Conservation (phyloP, 495 filamentous ascomycete genomes). For the Aspergillus haitiensis region DNA sequence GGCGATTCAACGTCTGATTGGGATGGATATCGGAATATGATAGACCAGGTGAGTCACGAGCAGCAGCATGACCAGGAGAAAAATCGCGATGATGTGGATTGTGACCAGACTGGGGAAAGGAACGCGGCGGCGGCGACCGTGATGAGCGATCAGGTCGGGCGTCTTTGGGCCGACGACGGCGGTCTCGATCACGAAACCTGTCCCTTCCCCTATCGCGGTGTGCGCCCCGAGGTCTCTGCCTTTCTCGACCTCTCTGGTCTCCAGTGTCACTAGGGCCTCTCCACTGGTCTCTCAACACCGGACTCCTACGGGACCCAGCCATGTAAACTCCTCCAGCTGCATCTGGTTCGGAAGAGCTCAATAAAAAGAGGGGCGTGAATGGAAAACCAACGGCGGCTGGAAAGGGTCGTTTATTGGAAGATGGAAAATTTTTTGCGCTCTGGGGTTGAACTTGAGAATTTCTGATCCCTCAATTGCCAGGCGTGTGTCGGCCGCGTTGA, state of each 20-base stretch:
- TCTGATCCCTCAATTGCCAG: conserved; percentile 13
- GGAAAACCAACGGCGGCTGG: background rate
- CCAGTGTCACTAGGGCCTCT: conserved; percentile 47
- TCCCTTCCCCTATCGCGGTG: conserved; percentile 41
- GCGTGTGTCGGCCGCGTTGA: conserved; percentile 37
- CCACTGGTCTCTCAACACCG: conserved; percentile 59
- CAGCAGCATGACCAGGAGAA: conserved; percentile 31
- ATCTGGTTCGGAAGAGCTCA: conserved; percentile 41
- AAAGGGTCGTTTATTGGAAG: conserved; percentile 12
- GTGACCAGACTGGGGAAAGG: conserved; percentile 32
- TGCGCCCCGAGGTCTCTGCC: conserved; percentile 42
- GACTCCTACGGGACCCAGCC: conserved; percentile 59
- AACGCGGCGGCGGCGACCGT: conserved; percentile 43
- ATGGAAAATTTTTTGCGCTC: conserved; percentile 24
- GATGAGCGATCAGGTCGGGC: conserved; percentile 32
- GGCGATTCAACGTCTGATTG: conserved; percentile 19
- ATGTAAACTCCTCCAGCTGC: conserved; percentile 48
- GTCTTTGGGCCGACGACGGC: conserved; percentile 33
- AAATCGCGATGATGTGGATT: conserved; percentile 36
- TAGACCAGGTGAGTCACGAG: conserved; percentile 36
- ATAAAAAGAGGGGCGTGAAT: conserved; percentile 17
- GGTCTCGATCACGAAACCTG: conserved; percentile 39
- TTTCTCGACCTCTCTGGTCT: conserved; percentile 40
- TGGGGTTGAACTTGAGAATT: no score
- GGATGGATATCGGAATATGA: conserved; percentile 18